Evolutionary conservation across 2,329 filamentous ascomycete species (phyloP), one percentile per base, ranked within the genome.

Genomic region (Aspergillus sojae): DNA sequence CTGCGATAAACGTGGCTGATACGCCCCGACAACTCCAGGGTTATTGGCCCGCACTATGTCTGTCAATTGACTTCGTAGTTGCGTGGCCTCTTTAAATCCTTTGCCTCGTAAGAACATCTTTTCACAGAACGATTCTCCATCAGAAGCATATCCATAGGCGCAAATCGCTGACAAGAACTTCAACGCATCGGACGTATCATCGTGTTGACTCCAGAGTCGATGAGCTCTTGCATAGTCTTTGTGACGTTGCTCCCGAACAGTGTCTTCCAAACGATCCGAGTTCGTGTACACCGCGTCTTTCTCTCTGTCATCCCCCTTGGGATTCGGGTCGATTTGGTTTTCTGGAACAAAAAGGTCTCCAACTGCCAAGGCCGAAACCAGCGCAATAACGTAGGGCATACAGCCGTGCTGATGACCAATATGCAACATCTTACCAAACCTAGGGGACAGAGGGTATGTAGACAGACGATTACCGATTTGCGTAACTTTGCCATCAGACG

Each of bases 401-500:
- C 95, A 94, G 63, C 89, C 88, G 73, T 96, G 90, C 30, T 91
- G 85, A 72, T 96, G 89, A 0, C 94, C 94, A 55, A 97, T 89
- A 10, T 96, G 83, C n/a, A 99, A 82, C 78, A 98, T 98, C 60
- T 94, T 92, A 9, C 94, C 89, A 74, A 96, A 97, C 1, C 95
- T 88, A 21, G 95, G 96, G 32, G 92, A 93, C 16, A 99, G 84
- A 3, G 95, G 95, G 75, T 97, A 98, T 28, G 92, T 85, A 5
- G 93, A 92, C 80, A 99, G 90, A 58, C 93, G 91, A 41, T 87
- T 87, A 21, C 95, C 95, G 30, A 92, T 83, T 45, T 88, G 85
- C 0, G 94, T 97, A 21, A 97, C 89, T 70, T 90, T 87, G 0
- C 93, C 92, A 11, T 85, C 84, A 0, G 85, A 70, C 12, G 88